Evolutionary conservation across 768 basidiomycete species (phyloP), one percentile per base, ranked within the genome.

Genomic region (Collybiopsis luxurians): DNA sequence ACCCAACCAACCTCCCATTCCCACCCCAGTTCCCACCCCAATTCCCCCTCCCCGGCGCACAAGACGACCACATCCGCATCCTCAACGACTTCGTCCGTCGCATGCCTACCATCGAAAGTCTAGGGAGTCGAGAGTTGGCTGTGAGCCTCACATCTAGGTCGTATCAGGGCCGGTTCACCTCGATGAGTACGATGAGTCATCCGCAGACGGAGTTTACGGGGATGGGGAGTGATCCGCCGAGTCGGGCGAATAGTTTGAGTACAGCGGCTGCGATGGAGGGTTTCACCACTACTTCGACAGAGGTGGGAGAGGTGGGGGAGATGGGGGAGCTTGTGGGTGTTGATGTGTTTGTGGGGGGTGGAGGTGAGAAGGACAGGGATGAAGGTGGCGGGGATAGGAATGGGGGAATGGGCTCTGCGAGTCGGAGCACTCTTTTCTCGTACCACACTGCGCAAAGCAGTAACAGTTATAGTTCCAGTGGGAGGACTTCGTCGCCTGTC

Each of bases 81-180:
- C 72, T 92, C 55, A 86, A 88, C 53, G 75, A 79, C 23, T 81
- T 76, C 62, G 78, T 91, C 43, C 76, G 80, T 51, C 86, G 90
- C 38, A 90, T 92, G 89, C 85, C 88, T 19, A 91, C 90, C 27
- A 91, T 91, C 59, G 88, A 90, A 67, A 85, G 83, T 42, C 76
- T 90, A 68, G 89, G 87, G 39, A 87, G 85, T 17, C 78, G 81
- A 50, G 89, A 92, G 63, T 67, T 51, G 36, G 38, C 50, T 2
- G 13, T 34, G 31, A 51, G 48, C 36, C 59, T 34, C 72, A 71
- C 58, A 67, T n/a, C n/a, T n/a, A n/a, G n/a, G n/a, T 72, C 47
- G 61, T 66, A 17, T 68, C 67, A 4, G 64, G 62, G 31, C 60
- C 59, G 38, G 59, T 63, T 26, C 50, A n/a, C n/a, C n/a, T n/a